Percentiles rank a stretch among this genome's conserved stretches.
These are phyloP conservation scores for Schwanniomyces etchellsii DNA, from an alignment of 1,139 yeast species.

Conservation along the genomic window DNA sequence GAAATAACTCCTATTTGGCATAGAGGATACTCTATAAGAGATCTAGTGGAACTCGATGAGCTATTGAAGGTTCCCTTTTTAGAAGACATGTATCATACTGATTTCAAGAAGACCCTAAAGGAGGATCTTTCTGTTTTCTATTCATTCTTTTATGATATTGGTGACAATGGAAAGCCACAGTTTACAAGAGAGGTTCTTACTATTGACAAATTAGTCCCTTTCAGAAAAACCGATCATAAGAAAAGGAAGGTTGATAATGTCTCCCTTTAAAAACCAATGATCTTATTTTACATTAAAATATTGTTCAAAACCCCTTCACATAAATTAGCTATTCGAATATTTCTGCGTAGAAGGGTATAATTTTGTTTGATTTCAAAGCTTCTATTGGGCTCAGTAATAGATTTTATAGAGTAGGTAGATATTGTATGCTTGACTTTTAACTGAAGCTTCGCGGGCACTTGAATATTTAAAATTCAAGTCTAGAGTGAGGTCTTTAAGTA, in stretches of 20 bases:
- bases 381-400: too few relatives aligned
- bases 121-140: conserved; percentile 21
- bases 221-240: background rate
- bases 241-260: too few relatives aligned
- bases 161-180: conserved; percentile 19
- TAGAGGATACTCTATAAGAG: conserved; percentile 20
- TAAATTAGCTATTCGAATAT: too few relatives aligned
- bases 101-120: conserved; percentile 10
- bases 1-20: conserved; percentile 29
- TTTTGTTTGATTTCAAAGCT: too few relatives aligned
- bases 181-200: conserved; percentile 15
- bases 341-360: too few relatives aligned
- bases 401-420: too few relatives aligned
- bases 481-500: conserved; percentile 7
- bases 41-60: conserved; percentile 13
- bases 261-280: too few relatives aligned
- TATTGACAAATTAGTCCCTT: background rate
- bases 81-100: conserved; percentile 9
- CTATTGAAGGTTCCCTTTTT: conserved; percentile 19
- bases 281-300: too few relatives aligned
- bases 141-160: conserved; percentile 26
- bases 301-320: too few relatives aligned
- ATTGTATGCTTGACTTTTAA: too few relatives aligned
- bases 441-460: too few relatives aligned
- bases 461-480: too few relatives aligned